phyloP scores from a whole-genome alignment of 2,329 filamentous ascomycete species.

The Scorias spongiosa region DNA sequence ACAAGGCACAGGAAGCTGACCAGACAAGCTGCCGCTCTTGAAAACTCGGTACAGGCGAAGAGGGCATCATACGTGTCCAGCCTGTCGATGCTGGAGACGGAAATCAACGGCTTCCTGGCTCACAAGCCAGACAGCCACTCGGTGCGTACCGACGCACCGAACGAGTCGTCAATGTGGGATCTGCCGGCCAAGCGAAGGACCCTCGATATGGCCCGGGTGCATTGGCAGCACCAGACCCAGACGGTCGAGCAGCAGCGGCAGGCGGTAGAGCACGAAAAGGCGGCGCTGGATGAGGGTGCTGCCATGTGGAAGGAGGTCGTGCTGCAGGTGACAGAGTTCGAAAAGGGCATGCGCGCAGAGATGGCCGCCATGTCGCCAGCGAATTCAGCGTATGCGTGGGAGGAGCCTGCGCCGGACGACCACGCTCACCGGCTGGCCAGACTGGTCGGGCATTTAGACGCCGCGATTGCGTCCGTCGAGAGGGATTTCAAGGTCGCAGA shows the following conservation, averaged over 20 bases:
- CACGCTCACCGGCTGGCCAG: slow-evolving; percentile 13
- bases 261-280: slow-evolving; percentile 44
- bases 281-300: slow-evolving; percentile 52
- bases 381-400: slow-evolving; percentile 14
- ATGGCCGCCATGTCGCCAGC: slow-evolving; percentile 27
- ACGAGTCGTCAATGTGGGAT: slow-evolving; percentile 22
- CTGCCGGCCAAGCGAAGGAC: slow-evolving; percentile 52
- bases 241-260: slow-evolving; percentile 40
- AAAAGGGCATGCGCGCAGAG: slow-evolving; percentile 43
- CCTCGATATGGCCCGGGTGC: slow-evolving; percentile 52
- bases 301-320: slow-evolving; percentile 51
- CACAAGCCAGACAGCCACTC: slow-evolving; percentile 5
- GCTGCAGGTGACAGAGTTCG: slow-evolving; percentile 46
- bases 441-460: slow-evolving; percentile 40
- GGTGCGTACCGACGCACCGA: slow-evolving; percentile 3
- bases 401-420: slow-evolving; percentile 12
- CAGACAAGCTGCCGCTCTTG: slow-evolving; percentile 45
- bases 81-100: slow-evolving; percentile 48
- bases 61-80: slow-evolving; percentile 56
- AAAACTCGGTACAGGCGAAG: slow-evolving; percentile 53
- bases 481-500: slow-evolving; percentile 41
- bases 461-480: slow-evolving; percentile 41
- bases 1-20: slow-evolving; percentile 44
- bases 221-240: slow-evolving; percentile 51
- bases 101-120: slow-evolving; percentile 43